Conservation (phyloP, 257 asterid species). For the Sherardia arvensis region DNA sequence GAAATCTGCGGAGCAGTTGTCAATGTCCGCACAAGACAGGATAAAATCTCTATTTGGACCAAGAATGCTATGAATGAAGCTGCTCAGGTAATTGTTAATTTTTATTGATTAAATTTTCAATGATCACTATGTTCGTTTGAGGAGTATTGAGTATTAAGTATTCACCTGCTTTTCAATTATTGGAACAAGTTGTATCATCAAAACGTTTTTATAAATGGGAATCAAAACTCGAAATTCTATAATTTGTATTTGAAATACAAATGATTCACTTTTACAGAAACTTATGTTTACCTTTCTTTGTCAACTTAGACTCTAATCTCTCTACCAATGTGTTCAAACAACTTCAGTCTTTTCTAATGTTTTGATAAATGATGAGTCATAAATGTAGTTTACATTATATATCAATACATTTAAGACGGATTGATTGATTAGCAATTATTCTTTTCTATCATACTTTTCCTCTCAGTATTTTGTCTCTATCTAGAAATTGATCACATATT, state of each 20-base stretch:
- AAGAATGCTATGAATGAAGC: constrained; percentile 88
- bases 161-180: neutral
- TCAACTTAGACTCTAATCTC: neutral
- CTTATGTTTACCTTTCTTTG: neutral
- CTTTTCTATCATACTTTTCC: neutral
- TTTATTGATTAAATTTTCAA: too few species aligned
- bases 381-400: neutral
- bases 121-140: neutral
- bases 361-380: neutral
- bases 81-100: constrained; percentile 58
- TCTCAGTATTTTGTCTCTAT: neutral
- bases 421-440: neutral
- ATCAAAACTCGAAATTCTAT: too few species aligned
- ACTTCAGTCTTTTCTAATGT: too few species aligned
- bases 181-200: neutral
- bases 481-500: neutral
- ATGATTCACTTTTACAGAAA: neutral
- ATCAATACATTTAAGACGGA: neutral
- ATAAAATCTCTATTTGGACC: constrained; percentile 78
- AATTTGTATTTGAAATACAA: too few species aligned
- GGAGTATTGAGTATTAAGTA: neutral
- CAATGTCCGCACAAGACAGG: constrained; percentile 64
- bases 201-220: too few species aligned
- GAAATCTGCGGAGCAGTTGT: constrained; percentile 98
- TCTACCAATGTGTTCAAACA: too few species aligned